phyloP scores from a whole-genome alignment of 1,284 basidiomycete species.

The Papiliotrema laurentii region DNA sequence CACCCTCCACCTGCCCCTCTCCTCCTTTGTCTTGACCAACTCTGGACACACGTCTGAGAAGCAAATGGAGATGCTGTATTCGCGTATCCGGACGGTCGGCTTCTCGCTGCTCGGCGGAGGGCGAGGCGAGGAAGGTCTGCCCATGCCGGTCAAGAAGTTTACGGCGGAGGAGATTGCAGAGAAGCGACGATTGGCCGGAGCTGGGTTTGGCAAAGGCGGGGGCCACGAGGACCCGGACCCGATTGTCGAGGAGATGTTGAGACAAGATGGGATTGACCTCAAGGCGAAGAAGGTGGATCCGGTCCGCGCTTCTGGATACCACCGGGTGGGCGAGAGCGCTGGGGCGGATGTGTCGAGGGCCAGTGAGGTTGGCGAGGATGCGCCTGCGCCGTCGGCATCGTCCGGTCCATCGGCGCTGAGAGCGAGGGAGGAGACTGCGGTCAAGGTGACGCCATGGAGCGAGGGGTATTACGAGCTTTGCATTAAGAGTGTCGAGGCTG shows the following conservation, averaged over 20 bases:
- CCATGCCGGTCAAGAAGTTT: not conserved
- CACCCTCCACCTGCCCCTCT: constrained; percentile 50
- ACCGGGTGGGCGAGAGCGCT: constrained; percentile 25
- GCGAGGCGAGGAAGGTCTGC: constrained; percentile 21
- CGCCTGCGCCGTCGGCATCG: too few species aligned
- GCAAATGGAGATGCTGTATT: constrained; percentile 50
- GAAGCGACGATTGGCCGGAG: constrained; percentile 5
- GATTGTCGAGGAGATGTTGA: constrained; percentile 30
- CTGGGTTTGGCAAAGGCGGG: constrained; percentile 12
- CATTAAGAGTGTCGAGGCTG: constrained; percentile 45
- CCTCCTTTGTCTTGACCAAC: constrained; percentile 52
- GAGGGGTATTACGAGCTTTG: constrained; percentile 51
- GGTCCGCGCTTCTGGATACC: constrained; percentile 17
- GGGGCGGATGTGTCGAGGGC: too few species aligned
- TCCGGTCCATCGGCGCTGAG: too few species aligned
- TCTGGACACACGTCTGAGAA: constrained; percentile 47
- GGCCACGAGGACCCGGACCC: constrained; percentile 21
- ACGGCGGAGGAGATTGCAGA: constrained; percentile 1
- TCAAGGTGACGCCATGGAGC: constrained; percentile 6
- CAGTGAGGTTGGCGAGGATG: too few species aligned
- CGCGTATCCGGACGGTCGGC: constrained; percentile 50
- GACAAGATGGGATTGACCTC: constrained; percentile 8
- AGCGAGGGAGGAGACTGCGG: constrained; percentile 1
- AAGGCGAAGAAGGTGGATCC: not conserved
- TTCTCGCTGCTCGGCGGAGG: constrained; percentile 48